Evolutionary conservation across 352 stramenopile genomes (phyloP).

Genomic region (Pythium plurisporium): DNA sequence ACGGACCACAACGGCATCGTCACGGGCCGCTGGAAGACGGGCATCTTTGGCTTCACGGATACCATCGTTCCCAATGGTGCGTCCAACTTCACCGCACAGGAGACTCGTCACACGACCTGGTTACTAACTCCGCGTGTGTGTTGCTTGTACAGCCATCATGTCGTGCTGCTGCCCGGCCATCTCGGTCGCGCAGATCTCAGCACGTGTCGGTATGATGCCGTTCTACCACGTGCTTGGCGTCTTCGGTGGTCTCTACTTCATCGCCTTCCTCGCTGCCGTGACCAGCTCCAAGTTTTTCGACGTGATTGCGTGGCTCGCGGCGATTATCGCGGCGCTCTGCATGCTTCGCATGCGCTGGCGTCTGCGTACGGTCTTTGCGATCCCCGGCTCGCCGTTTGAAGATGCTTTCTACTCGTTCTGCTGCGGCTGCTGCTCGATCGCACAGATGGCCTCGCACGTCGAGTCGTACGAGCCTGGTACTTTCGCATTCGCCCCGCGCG

Average conservation of each 20-base stretch:
- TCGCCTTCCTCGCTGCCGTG: slow-evolving; percentile 28
- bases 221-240: slow-evolving; percentile 34
- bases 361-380: slow-evolving; percentile 30
- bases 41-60: slow-evolving; percentile 19
- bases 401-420: slow-evolving; percentile 20
- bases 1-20: slow-evolving; percentile 31
- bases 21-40: slow-evolving; percentile 30
- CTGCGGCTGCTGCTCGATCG: slow-evolving; percentile 20
- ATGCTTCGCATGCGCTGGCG: slow-evolving; percentile 44
- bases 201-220: slow-evolving; percentile 35
- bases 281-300: slow-evolving; percentile 25
- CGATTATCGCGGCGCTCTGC: slow-evolving; percentile 26
- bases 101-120: no score
- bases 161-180: slow-evolving; percentile 25
- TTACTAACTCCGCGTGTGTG: background rate
- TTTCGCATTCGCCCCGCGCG: slow-evolving; percentile 60
- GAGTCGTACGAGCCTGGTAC: slow-evolving; percentile 44
- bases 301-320: slow-evolving; percentile 33
- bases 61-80: slow-evolving; percentile 26
- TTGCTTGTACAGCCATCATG: slow-evolving; percentile 20
- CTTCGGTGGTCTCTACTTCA: slow-evolving; percentile 30
- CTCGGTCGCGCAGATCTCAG: slow-evolving; percentile 43
- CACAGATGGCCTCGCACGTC: slow-evolving; percentile 20
- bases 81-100: background rate
- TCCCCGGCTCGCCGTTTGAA: slow-evolving; percentile 17